Conservation (phyloP, 140 eudicot species). For the Cichorium intybus region DNA sequence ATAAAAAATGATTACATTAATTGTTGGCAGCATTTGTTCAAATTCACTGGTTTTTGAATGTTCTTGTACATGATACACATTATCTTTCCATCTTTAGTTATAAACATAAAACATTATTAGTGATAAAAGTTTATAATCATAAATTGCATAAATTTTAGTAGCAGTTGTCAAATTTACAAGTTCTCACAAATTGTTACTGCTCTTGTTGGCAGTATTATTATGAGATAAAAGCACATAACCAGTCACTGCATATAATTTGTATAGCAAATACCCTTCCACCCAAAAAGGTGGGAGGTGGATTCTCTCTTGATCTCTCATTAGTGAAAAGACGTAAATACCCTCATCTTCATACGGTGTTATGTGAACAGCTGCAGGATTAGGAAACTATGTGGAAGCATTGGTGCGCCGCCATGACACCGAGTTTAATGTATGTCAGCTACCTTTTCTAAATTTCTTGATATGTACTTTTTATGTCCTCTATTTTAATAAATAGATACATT, state of each 20-base stretch:
- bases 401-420: conserved; percentile 87
- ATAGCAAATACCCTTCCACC: too few species aligned
- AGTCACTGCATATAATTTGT: too few species aligned
- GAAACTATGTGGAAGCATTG: conserved; percentile 95
- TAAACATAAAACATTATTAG: too few species aligned
- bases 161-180: too few species aligned
- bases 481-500: not conserved
- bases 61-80: not conserved
- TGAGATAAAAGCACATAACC: too few species aligned
- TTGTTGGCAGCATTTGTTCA: not conserved
- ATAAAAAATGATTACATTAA: not conserved
- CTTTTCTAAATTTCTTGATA: not conserved
- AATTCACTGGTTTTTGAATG: not conserved
- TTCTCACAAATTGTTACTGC: too few species aligned
- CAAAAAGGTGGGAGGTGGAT: too few species aligned
- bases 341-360: not conserved
- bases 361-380: conserved; percentile 91
- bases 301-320: too few species aligned
- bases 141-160: too few species aligned
- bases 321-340: not conserved
- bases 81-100: conserved; percentile 10
- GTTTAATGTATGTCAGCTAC: conserved; percentile 56
- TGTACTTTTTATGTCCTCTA: too few species aligned
- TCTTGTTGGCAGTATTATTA: too few species aligned
- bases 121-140: too few species aligned